Base-by-base conservation (phyloP, 352 stramenopile genomes). In the Pilasporangium apinafurcum region DNA sequence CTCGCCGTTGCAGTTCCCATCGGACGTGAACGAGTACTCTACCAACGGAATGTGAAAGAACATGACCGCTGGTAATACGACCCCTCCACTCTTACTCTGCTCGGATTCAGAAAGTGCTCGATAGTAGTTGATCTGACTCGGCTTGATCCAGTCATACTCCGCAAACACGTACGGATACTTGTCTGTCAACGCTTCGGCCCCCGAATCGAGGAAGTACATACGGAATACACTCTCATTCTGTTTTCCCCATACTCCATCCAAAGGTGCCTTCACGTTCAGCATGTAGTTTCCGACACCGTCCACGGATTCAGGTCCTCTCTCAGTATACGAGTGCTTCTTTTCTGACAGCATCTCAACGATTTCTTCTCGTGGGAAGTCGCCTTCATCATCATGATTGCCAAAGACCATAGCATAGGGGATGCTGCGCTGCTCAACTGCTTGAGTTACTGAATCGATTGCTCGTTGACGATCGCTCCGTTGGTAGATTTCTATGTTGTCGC, bases 21-120 rank as follows among this genome's bases (percentile, higher is more conserved):
- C 25, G 14, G 34, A 26, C 16, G 53, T 61, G 16, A 54, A 54
- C 8, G 51, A 34, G 32, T 74, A 85, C 42, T 82, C 66, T 13
- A 59, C 60, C 8, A 85, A 33, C 27, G 72, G 72, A 43, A 80
- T 85, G 50, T 85, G 68, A 56, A 81, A 78, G 54, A 82, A 85
- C 68, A 85, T 80, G 43, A 82, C 46, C 4, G 68, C 66, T 16
- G 66, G 62, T 18, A 69, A 26, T 3, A 53, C 52, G 16, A 52
- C 50, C 16, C 47, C 40, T 1, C 41, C 21, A 14, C 35, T 51
- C 21, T 33, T 49, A 40, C 68, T 57, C n/a, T 52, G 38, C 30
- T 44, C 37, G 10, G 53, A 37, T 26, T 61, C 48, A 10, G 65
- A 70, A 9, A 79, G 41, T 6, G 51, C 14, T 1, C 48, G 51